Base-by-base conservation (phyloP, 192 early-diverging fungal genomes). In the Kappamyces sp. region DNA sequence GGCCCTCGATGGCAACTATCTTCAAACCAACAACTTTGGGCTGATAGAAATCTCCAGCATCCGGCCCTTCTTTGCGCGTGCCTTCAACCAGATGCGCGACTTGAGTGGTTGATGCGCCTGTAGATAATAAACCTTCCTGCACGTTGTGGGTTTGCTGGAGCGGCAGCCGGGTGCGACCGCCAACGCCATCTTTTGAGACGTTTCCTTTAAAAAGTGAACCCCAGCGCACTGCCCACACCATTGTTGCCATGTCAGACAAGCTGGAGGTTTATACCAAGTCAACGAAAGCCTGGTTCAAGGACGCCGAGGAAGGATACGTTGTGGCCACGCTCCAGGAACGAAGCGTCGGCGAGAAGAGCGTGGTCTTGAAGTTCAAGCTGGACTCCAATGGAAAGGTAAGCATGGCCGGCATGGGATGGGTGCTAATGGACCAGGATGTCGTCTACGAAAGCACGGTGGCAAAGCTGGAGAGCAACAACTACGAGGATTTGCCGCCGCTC, bases 11-110 rank as follows among this genome's bases (percentile, higher is more conserved):
- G 65, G 72, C 34, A 63, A 71, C 22, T 84, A 86, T 49, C 32
- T 60, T 3, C 65, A 85, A 77, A 84, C 93, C 79, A 84, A 93
- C 65, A 88, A 90, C 57, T 61, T 96, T 57, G 79, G 88, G 30
- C 70, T 83, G 22, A 86, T 89, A 68, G 93, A 96, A 60, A 84
- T 96, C 58, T 93, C 94, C 45, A 90, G 91, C 69, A 91, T 96
- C 57, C 79, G 92, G n/a, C 91, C 91, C 0, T 83, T 96, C 59
- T 94, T 96, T 69, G 66, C 79, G 5, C 75, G 72, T 22, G 88
- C 91, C 12, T 93, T 88, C 66, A 83, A 90, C 54, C 75, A 86
- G 51, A 71, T 88, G 54, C 62, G 73, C 14, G 78, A 74, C 55
- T 53, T 87, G 37, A 63, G 40, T 39, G 53, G 41, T 34, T 22